Percentiles rank a stretch among this genome's conserved stretches.
These are phyloP conservation scores for Phytopythium delawarense DNA, from an alignment of 352 stramenopile genomes.

Conservation along the genomic window DNA sequence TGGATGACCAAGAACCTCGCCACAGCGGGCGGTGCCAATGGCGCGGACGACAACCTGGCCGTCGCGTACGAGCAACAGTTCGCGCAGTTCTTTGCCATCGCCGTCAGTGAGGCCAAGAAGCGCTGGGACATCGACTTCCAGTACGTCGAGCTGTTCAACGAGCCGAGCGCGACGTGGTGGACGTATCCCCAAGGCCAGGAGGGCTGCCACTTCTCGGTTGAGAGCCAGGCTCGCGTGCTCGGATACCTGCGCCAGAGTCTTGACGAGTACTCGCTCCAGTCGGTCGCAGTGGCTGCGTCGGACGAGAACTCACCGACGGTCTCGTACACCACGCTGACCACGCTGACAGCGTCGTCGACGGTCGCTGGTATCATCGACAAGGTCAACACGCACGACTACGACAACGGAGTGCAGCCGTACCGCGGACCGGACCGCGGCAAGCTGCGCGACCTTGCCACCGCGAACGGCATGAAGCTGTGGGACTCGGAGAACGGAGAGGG, in stretches of 20 bases:
- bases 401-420: slow-evolving; percentile 34
- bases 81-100: slow-evolving; percentile 37
- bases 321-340: slow-evolving; percentile 27
- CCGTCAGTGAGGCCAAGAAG: slow-evolving; percentile 35
- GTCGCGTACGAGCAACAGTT: slow-evolving; percentile 45
- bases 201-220: slow-evolving; percentile 43
- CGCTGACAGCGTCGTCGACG: slow-evolving; percentile 14
- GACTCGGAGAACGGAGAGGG: slow-evolving; percentile 59
- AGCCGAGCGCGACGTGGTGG: slow-evolving; percentile 51
- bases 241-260: slow-evolving; percentile 32
- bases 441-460: slow-evolving; percentile 25
- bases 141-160: slow-evolving; percentile 59
- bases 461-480: slow-evolving; percentile 39
- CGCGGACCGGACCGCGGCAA: slow-evolving; percentile 28
- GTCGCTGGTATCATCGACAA: slow-evolving; percentile 36
- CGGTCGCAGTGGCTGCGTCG: slow-evolving; percentile 31
- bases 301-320: slow-evolving; percentile 51
- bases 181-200: slow-evolving; percentile 40
- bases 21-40: slow-evolving; percentile 32
- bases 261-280: slow-evolving; percentile 21
- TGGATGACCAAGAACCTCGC: slow-evolving; percentile 62
- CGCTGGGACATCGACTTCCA: slow-evolving; percentile 45
- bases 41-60: slow-evolving; percentile 44
- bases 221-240: slow-evolving; percentile 39
- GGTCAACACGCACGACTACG: slow-evolving; percentile 57